Evolutionary conservation across 257 asterid species (phyloP).

Genomic region (Sherardia arvensis): DNA sequence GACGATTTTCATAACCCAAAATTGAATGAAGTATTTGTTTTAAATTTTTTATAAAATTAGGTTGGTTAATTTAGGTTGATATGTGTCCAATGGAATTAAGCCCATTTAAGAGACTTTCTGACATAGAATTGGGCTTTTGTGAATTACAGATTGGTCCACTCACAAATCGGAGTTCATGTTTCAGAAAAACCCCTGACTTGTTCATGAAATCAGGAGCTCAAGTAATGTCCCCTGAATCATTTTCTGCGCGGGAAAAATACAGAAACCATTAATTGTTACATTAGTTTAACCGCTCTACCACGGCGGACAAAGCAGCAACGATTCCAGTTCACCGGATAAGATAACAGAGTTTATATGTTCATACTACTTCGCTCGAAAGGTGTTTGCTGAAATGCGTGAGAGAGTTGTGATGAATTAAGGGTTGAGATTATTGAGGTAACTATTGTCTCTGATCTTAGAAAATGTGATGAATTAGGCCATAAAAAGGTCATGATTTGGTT

Average conservation of each 20-base stretch:
- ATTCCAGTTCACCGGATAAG: neutral
- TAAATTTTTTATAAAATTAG: too few species aligned
- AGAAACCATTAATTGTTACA: constrained; percentile 21
- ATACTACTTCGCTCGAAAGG: constrained; percentile 22
- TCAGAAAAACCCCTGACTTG: neutral
- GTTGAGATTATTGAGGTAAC: constrained; percentile 19
- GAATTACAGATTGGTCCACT: too few species aligned
- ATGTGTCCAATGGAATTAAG: too few species aligned
- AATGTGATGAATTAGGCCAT: constrained; percentile 19
- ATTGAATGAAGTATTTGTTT: too few species aligned
- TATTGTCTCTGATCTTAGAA: constrained; percentile 19
- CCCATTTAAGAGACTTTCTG: too few species aligned
- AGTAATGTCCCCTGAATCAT: neutral
- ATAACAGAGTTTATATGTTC: constrained; percentile 18
- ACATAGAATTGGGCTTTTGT: too few species aligned
- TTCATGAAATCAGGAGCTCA: too few species aligned
- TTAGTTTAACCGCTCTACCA: constrained; percentile 17
- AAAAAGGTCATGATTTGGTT: constrained; percentile 11
- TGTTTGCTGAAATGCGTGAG: constrained; percentile 24
- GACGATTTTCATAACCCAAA: too few species aligned
- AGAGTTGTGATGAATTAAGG: constrained; percentile 18
- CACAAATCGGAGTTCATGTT: too few species aligned
- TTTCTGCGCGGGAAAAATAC: constrained; percentile 1
- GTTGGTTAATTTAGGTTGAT: too few species aligned
- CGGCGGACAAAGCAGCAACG: constrained; percentile 7